Evolutionary conservation across 306 rosid species (phyloP).

Genomic region (Cajanus cajan): DNA sequence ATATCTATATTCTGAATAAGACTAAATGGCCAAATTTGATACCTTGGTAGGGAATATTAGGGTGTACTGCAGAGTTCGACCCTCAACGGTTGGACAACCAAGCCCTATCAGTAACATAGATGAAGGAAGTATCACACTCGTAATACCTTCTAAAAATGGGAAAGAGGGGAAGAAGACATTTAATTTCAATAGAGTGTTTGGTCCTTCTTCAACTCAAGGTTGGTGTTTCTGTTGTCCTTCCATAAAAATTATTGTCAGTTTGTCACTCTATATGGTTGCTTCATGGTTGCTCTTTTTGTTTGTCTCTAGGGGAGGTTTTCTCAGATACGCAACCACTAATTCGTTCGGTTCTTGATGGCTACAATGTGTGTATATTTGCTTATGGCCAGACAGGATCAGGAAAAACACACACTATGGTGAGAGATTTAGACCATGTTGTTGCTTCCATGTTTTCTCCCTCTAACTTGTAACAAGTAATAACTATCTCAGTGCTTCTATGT

Average conservation of each 20-base stretch:
- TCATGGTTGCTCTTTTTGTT: constrained; percentile 14
- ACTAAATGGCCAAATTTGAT: constrained; percentile 26
- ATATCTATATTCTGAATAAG: neutral
- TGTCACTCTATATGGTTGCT: neutral
- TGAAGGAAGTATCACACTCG: constrained; percentile 64
- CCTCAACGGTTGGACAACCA: constrained; percentile 57
- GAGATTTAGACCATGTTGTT: constrained; percentile 20
- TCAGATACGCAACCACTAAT: constrained; percentile 82
- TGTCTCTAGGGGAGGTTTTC: constrained; percentile 73
- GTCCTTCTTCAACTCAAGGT: constrained; percentile 90
- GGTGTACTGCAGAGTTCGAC: constrained; percentile 93
- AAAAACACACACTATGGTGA: constrained; percentile 94
- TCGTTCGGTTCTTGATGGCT: constrained; percentile 96
- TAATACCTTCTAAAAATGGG: constrained; percentile 66
- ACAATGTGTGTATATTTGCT: constrained; percentile 91
- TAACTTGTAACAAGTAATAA: constrained; percentile 15
- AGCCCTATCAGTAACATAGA: constrained; percentile 52
- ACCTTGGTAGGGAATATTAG: constrained; percentile 68
- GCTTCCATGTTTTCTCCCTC: neutral
- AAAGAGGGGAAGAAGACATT: constrained; percentile 80
- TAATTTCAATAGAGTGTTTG: constrained; percentile 78
- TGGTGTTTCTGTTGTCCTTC: constrained; percentile 20
- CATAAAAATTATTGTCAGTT: neutral
- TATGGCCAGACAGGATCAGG: constrained; percentile 99
- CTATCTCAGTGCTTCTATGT: constrained; percentile 17